Conservation (phyloP, 176 grass and related monocot species). For the Zizania latifolia region DNA sequence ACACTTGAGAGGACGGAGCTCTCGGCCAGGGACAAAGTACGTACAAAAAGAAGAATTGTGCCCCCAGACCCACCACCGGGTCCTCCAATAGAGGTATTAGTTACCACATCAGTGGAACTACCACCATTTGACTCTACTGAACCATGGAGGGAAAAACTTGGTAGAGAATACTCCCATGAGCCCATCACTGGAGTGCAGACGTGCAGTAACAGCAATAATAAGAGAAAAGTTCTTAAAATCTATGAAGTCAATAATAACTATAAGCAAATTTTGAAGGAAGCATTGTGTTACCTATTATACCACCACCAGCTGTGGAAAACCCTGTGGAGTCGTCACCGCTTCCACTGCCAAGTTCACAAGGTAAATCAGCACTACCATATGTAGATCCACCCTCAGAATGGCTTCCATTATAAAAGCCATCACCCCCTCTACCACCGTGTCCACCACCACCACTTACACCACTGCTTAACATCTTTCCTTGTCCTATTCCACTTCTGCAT, state of each 20-base stretch:
- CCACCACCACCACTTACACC: conserved; percentile 83
- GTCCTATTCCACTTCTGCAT: conserved; percentile 85
- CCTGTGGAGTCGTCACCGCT: conserved; percentile 74
- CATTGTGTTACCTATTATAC: conserved; percentile 76
- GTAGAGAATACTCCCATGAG: conserved; percentile 83
- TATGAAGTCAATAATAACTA: neutral
- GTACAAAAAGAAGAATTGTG: conserved; percentile 93
- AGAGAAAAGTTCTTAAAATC: conserved; percentile 12
- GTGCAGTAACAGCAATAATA: conserved; percentile 23
- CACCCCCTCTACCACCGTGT: conserved; percentile 90
- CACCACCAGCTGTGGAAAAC: conserved; percentile 82
- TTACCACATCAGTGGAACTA: conserved; percentile 34
- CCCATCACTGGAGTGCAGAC: conserved; percentile 70
- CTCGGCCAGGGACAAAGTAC: conserved; percentile 50
- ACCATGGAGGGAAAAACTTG: conserved; percentile 62
- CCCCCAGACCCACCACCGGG: conserved; percentile 95
- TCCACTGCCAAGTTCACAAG: conserved; percentile 96
- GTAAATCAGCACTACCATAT: conserved; percentile 84
- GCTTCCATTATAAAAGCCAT: conserved; percentile 37
- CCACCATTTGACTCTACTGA: conserved; percentile 87
- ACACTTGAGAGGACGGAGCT: conserved; percentile 72
- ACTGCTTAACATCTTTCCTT: conserved; percentile 50
- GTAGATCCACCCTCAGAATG: conserved; percentile 52
- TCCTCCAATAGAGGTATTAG: conserved; percentile 50
- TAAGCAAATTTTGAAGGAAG: neutral